Percentiles rank a stretch among this genome's conserved stretches.
phyloP scores from a whole-genome alignment of 2,329 filamentous ascomycete species.

The Penicillium freii region DNA sequence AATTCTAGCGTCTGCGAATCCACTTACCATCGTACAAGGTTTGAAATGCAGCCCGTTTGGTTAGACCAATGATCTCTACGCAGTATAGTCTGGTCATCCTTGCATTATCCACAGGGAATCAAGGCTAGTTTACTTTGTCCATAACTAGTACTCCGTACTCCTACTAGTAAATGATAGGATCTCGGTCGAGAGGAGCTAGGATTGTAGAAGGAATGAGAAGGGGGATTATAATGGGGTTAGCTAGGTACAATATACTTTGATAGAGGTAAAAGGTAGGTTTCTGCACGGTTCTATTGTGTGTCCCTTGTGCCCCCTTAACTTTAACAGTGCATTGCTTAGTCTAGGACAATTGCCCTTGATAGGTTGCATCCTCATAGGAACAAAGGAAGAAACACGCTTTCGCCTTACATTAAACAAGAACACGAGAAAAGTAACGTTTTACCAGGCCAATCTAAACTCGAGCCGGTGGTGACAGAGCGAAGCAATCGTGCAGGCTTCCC shows the following conservation, averaged over 20 bases:
- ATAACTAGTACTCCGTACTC: no score
- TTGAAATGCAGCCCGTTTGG: conserved; percentile 6
- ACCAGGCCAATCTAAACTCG: conserved; percentile 19
- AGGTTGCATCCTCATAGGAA: background rate
- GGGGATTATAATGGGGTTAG: background rate
- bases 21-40: conserved; percentile 1
- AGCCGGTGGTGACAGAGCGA: conserved; percentile 15
- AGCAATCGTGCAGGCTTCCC: conserved; percentile 19
- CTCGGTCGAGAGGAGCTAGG: background rate
- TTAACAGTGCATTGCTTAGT: background rate
- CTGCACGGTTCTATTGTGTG: background rate
- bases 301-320: background rate
- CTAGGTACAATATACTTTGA: background rate
- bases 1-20: conserved; percentile 1
- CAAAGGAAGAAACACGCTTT: background rate
- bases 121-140: background rate
- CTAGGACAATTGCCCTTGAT: background rate
- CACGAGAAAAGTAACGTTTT: background rate
- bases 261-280: background rate
- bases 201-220: background rate
- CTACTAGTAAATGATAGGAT: background rate
- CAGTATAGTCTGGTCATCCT: conserved; percentile 17
- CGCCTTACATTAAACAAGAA: background rate
- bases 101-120: conserved; percentile 14
- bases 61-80: conserved; percentile 21